phyloP scores from a whole-genome alignment of 2,329 filamentous ascomycete species.

The Ophiocordyceps australis region DNA sequence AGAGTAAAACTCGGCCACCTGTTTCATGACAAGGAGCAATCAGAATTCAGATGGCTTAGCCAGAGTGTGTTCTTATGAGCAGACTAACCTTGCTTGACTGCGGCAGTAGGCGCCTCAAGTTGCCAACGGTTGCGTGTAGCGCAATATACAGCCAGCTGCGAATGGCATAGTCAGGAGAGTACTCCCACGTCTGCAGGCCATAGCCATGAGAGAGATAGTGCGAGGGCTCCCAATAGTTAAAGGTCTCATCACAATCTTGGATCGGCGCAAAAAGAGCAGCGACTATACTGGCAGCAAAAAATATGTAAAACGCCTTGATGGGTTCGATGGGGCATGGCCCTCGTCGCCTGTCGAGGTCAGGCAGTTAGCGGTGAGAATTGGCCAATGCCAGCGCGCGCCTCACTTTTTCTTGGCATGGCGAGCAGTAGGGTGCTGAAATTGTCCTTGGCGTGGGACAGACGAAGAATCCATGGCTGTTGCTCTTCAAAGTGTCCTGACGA shows the following conservation, averaged over 20 bases:
- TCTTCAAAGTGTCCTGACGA: too few species aligned
- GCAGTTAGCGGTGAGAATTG: neutral
- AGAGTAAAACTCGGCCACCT: slow-evolving; percentile 69
- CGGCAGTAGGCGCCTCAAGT: slow-evolving; percentile 44
- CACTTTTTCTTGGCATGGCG: slow-evolving; percentile 34
- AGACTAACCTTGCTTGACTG: slow-evolving; percentile 35
- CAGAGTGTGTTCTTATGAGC: neutral
- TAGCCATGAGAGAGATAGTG: slow-evolving; percentile 90
- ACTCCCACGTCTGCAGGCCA: slow-evolving; percentile 96
- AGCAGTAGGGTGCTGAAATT: slow-evolving; percentile 29
- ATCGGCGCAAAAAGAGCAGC: slow-evolving; percentile 78
- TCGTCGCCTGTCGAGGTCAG: slow-evolving; percentile 16
- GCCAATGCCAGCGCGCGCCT: slow-evolving; percentile 2
- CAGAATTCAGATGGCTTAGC: neutral
- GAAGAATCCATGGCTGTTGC: slow-evolving; percentile 20
- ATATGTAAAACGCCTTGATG: slow-evolving; percentile 64
- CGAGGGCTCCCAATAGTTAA: slow-evolving; percentile 97
- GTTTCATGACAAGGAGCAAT: too few species aligned
- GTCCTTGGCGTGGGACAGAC: slow-evolving; percentile 9
- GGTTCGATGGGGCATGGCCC: slow-evolving; percentile 49
- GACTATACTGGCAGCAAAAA: slow-evolving; percentile 53
- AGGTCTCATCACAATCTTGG: slow-evolving; percentile 95
- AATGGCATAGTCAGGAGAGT: slow-evolving; percentile 87
- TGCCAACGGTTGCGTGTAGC: slow-evolving; percentile 59
- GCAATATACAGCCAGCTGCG: slow-evolving; percentile 85